Conservation (phyloP, 352 stramenopile genomes). For the Globisporangium radiosum region DNA sequence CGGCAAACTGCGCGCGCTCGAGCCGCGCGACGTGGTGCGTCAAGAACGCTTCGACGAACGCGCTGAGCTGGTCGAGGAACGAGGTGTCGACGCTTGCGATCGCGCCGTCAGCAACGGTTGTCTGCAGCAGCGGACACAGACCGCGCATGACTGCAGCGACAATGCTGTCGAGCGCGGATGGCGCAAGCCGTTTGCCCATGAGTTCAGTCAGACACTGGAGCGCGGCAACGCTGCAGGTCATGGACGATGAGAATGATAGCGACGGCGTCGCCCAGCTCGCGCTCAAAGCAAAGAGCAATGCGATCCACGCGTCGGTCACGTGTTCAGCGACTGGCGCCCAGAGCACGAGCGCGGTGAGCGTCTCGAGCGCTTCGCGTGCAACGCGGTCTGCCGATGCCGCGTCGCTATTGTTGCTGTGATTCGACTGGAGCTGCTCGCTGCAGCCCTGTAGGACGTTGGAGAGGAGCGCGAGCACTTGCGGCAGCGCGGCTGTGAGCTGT, state of each 20-base stretch:
- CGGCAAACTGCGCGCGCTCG: constrained; percentile 42
- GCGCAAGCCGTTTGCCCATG: constrained; percentile 58
- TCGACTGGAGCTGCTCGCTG: constrained; percentile 29
- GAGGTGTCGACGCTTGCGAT: constrained; percentile 41
- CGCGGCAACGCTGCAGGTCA: constrained; percentile 27
- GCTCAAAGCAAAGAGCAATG: constrained; percentile 51
- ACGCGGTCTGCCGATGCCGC: constrained; percentile 32
- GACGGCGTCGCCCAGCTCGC: constrained; percentile 25
- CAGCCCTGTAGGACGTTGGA: constrained; percentile 37
- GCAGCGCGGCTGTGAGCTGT: constrained; percentile 34
- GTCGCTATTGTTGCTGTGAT: background rate
- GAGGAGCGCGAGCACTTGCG: constrained; percentile 42
- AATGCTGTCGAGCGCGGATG: constrained; percentile 31
- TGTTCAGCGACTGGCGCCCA: constrained; percentile 54
- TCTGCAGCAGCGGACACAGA: constrained; percentile 54
- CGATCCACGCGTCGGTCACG: constrained; percentile 50
- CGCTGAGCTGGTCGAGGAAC: constrained; percentile 71
- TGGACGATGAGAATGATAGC: too few species aligned
- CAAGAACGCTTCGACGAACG: constrained; percentile 67
- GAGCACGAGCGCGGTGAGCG: constrained; percentile 41
- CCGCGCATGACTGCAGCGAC: constrained; percentile 46
- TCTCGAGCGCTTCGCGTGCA: constrained; percentile 42
- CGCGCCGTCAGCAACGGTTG: constrained; percentile 47
- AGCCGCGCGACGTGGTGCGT: constrained; percentile 71
- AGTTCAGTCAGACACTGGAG: constrained; percentile 58